Evolutionary conservation across 2,329 filamentous ascomycete species (phyloP).

Genomic region (Phyllosticta paracitricarpa): DNA sequence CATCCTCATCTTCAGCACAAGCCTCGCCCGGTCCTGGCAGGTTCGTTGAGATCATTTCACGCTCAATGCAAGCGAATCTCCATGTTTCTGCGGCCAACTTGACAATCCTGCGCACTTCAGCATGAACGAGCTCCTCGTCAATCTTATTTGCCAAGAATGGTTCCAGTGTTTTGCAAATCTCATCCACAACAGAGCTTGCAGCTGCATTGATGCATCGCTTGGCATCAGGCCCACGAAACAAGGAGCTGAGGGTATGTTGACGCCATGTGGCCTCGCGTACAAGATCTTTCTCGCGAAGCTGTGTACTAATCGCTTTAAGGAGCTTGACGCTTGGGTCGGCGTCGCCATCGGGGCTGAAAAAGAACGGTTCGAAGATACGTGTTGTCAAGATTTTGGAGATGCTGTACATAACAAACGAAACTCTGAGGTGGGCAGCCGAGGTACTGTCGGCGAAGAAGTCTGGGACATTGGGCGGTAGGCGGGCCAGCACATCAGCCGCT

Average conservation of each 20-base stretch:
- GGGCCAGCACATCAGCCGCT: constrained; percentile 40
- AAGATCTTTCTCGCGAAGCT: constrained; percentile 47
- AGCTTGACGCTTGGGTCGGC: constrained; percentile 18
- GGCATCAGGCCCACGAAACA: constrained; percentile 46
- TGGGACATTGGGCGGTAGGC: constrained; percentile 43
- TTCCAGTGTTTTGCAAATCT: constrained; percentile 45
- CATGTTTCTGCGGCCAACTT: constrained; percentile 50
- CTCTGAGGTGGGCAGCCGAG: constrained; percentile 42
- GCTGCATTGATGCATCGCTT: constrained; percentile 47
- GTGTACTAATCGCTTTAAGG: constrained; percentile 45
- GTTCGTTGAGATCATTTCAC: constrained; percentile 43
- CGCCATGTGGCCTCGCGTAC: constrained; percentile 49
- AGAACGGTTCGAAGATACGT: constrained; percentile 47
- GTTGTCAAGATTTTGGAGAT: constrained; percentile 47
- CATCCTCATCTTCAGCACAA: constrained; percentile 23
- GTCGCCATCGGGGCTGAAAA: constrained; percentile 44
- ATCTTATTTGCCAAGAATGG: constrained; percentile 41
- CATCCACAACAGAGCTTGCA: constrained; percentile 46
- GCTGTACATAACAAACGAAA: constrained; percentile 46
- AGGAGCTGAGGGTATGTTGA: constrained; percentile 47
- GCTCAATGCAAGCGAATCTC: constrained; percentile 47
- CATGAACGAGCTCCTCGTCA: constrained; percentile 41
- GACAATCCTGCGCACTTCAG: constrained; percentile 44
- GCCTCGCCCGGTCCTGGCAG: constrained; percentile 31
- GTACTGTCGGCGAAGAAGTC: constrained; percentile 44